A percentile compares a stretch with the other conserved stretches of the same genome.
These are phyloP conservation scores for Debaryomyces coudertii DNA, from an alignment of 1,139 yeast species.

Conservation along the genomic window DNA sequence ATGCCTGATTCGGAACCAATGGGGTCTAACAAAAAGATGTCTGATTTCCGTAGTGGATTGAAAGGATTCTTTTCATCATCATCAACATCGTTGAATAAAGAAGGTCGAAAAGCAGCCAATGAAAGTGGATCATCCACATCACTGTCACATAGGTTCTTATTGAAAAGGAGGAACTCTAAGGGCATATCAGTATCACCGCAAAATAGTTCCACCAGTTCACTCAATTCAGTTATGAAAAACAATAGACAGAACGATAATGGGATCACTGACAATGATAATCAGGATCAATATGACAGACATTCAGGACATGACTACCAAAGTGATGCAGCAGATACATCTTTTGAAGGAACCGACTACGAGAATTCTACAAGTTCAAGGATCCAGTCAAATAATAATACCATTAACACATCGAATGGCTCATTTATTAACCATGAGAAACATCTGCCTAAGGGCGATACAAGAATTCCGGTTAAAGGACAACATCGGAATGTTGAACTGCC, in stretches of 20 bases:
- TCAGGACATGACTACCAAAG: conserved; percentile 4
- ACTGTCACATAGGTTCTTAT: conserved; percentile 22
- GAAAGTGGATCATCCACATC: conserved; percentile 8
- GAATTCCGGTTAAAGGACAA: neutral
- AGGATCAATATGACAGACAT: conserved; percentile 8
- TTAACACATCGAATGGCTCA: conserved; percentile 3
- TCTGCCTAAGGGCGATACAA: neutral
- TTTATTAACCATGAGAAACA: neutral
- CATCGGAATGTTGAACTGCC: neutral
- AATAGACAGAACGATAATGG: conserved; percentile 3
- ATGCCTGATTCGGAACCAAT: conserved; percentile 3
- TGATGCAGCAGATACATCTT: conserved; percentile 1
- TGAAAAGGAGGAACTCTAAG: conserved; percentile 20
- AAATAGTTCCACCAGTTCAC: conserved; percentile 19
- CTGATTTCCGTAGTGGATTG: conserved; percentile 5
- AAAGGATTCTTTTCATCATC: conserved; percentile 12
- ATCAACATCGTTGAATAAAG: conserved; percentile 7
- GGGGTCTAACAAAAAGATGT: neutral
- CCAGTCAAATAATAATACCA: neutral
- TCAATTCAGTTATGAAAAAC: conserved; percentile 18
- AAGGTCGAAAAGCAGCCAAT: conserved; percentile 1
- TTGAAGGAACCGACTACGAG: conserved; percentile 5
- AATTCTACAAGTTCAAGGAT: neutral
- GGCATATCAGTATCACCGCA: conserved; percentile 20
- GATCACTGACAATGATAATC: neutral